Conservation (phyloP, 768 basidiomycete genomes). For the Artomyces pyxidatus region DNA sequence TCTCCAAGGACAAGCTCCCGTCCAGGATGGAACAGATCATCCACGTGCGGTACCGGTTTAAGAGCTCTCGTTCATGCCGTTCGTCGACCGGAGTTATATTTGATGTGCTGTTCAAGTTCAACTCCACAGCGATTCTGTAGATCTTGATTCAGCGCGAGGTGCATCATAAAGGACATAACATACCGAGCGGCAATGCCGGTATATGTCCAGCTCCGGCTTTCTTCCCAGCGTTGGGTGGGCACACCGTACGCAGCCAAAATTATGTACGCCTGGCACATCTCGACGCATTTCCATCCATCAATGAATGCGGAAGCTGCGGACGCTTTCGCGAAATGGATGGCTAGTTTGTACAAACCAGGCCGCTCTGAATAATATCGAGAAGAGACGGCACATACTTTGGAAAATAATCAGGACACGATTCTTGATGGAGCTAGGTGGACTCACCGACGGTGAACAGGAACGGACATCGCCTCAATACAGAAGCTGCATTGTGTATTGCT, state of each 20-base stretch:
- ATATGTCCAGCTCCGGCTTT: constrained; percentile 66
- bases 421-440: too few species aligned
- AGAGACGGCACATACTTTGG: constrained; percentile 58
- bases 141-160: background rate
- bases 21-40: constrained; percentile 71
- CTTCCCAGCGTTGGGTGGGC: constrained; percentile 57
- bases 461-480: constrained; percentile 45
- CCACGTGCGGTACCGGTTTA: constrained; percentile 71
- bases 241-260: constrained; percentile 56
- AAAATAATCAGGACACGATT: too few species aligned
- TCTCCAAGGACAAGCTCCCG: constrained; percentile 65
- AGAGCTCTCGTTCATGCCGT: constrained; percentile 53
- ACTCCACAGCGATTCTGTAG: constrained; percentile 59
- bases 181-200: constrained; percentile 66
- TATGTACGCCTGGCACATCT: constrained; percentile 72
- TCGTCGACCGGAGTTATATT: constrained; percentile 33
- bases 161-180: constrained; percentile 2
- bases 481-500: constrained; percentile 44
- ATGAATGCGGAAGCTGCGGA: constrained; percentile 52
- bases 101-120: constrained; percentile 53
- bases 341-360: constrained; percentile 46
- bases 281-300: constrained; percentile 59
- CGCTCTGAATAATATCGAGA: constrained; percentile 54
- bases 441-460: constrained; percentile 56
- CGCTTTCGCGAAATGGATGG: constrained; percentile 55